These are phyloP conservation scores for Pholiota molesta DNA, from an alignment of 768 basidiomycete species.

Conservation along the genomic window DNA sequence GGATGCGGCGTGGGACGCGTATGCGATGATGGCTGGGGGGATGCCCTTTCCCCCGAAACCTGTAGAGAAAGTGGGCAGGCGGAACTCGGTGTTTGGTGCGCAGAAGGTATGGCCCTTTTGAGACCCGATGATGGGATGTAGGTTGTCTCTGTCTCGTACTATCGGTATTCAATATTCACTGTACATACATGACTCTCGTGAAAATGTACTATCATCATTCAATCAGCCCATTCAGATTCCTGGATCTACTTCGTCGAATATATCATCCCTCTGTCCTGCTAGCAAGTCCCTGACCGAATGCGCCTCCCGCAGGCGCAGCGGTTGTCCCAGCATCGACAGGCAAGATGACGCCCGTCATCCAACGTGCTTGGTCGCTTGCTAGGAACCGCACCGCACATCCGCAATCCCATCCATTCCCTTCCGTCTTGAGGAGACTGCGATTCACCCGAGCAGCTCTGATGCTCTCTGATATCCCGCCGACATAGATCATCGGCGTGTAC, in stretches of 20 bases:
- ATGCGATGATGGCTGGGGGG: not conserved
- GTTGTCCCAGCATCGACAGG: conserved; percentile 46
- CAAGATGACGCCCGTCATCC: conserved; percentile 44
- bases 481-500: conserved; percentile 45
- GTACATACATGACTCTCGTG: too few species aligned
- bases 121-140: not conserved
- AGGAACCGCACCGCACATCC: conserved; percentile 43
- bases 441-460: conserved; percentile 39
- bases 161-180: too few species aligned
- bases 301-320: conserved; percentile 29
- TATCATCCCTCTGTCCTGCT: not conserved
- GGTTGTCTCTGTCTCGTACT: too few species aligned
- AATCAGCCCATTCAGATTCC: too few species aligned
- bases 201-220: too few species aligned
- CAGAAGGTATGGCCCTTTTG: not conserved
- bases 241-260: too few species aligned
- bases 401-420: conserved; percentile 47
- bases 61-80: not conserved
- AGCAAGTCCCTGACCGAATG: conserved; percentile 16
- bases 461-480: conserved; percentile 35
- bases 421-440: conserved; percentile 40
- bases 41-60: not conserved
- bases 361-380: conserved; percentile 44
- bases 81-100: not conserved
- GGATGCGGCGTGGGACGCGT: not conserved